Percentiles rank a stretch among this genome's conserved stretches.
phyloP scores from a whole-genome alignment of 768 basidiomycete genomes.

The Terana coerulea region DNA sequence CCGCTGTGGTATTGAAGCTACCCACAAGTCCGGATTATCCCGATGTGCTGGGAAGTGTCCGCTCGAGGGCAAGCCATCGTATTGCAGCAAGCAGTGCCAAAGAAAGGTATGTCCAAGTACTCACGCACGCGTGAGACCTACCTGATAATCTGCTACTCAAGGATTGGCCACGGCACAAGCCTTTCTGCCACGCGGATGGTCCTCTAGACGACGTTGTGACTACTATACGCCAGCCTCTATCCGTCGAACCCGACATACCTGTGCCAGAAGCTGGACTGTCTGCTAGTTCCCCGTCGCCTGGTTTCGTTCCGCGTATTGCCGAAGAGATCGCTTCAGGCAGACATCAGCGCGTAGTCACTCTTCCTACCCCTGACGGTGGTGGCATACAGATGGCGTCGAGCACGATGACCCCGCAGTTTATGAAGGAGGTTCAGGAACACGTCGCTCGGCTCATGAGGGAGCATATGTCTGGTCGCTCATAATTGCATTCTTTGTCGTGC shows the following conservation, averaged over 20 bases:
- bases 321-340: background rate
- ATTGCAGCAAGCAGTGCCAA: slow-evolving; percentile 21
- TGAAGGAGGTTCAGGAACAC: no score
- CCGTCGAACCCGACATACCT: background rate
- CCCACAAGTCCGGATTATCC: slow-evolving; percentile 11
- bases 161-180: slow-evolving; percentile 15
- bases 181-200: slow-evolving; percentile 3
- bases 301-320: background rate
- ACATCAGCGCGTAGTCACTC: background rate
- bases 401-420: slow-evolving; percentile 7
- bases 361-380: background rate
- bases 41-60: slow-evolving; percentile 17
- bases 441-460: no score
- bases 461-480: no score
- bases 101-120: slow-evolving; percentile 9
- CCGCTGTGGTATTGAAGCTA: slow-evolving; percentile 17
- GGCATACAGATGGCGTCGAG: background rate
- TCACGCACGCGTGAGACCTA: no score
- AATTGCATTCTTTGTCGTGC: no score
- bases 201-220: background rate
- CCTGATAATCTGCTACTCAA: background rate
- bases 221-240: background rate
- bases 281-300: no score
- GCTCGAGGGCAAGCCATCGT: slow-evolving; percentile 15
- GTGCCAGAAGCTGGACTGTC: no score